Base-by-base conservation (phyloP, 805 yeast species). In the Teunomyces pallodes region DNA sequence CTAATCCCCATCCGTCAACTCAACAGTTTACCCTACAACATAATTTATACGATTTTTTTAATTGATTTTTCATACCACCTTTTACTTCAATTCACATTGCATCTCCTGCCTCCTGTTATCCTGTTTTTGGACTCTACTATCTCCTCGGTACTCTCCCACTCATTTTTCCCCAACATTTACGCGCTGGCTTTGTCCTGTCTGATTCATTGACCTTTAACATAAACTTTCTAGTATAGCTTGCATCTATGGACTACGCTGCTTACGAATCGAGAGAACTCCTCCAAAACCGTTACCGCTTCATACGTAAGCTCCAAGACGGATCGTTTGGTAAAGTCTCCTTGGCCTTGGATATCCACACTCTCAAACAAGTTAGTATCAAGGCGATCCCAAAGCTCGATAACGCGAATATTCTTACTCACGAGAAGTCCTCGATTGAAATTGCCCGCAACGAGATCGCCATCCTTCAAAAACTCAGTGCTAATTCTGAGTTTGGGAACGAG, bases 241-340 rank as follows among this genome's bases (percentile, higher is more conserved):
- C 46, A 38, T 38, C 13, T 3, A 38, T 38, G 41, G 28, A 38
- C 41, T 38, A 38, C 41, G 41, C 41, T 13, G 41, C 41, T 26
- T 38, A 38, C 30, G 41, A 38, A 38, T 24, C 41, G 17, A 38
- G 41, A n/a, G 30, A 38, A 24, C 41, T 38, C 17, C 60, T 80
- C 31, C 62, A 63, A 16, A 59, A 67, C 52, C 65, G 70, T 39
- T 82, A 82, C 65, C 59, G 61, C 43, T 74, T 72, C 48, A 49
- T 80, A 31, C 58, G 64, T 16, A 69, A 72, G 55, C 65, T 81
- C 47, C 84, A 81, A 58, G 73, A 71, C 32, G 88, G 87, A 3
- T 75, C 86, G 2, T 83, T 81, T 61, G 87, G 87, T 16, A 73
- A 73, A 48, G 88, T 83, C 2, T 68, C 83, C 2, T 70, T 79